Conservation (phyloP, 2,329 filamentous ascomycete genomes). For the Myriosclerotinia curreyana region DNA sequence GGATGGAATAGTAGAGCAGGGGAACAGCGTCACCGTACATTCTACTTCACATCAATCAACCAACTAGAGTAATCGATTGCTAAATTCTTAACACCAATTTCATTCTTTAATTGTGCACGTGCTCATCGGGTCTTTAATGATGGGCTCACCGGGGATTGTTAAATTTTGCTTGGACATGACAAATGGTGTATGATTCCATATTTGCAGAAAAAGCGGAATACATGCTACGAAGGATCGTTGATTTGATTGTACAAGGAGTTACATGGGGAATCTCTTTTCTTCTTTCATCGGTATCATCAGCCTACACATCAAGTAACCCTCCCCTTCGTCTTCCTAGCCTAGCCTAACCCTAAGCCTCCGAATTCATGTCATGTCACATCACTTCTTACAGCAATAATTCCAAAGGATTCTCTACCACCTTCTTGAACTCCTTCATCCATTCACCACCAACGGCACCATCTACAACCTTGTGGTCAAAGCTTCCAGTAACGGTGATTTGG, state of each 20-base stretch:
- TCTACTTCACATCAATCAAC: too few species aligned
- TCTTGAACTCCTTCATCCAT: conserved; percentile 97
- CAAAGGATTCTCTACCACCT: conserved; percentile 94
- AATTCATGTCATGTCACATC: conserved; percentile 17
- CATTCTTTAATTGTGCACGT: too few species aligned
- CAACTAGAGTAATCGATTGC: too few species aligned
- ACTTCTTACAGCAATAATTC: conserved; percentile 75
- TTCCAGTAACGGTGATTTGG: conserved; percentile 90
- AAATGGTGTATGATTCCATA: not conserved
- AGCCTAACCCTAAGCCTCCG: not conserved
- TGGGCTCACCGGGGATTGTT: not conserved
- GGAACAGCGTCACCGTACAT: too few species aligned
- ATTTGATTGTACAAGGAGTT: conserved; percentile 24
- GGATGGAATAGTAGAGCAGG: too few species aligned
- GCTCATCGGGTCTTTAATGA: too few species aligned
- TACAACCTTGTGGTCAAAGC: conserved; percentile 98
- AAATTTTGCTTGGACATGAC: not conserved
- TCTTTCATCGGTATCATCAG: conserved; percentile 23
- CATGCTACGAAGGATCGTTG: not conserved
- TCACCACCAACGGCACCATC: conserved; percentile 95
- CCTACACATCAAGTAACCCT: conserved; percentile 14
- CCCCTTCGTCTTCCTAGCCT: not conserved
- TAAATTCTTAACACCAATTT: too few species aligned
- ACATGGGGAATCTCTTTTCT: conserved; percentile 32
- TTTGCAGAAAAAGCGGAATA: not conserved